Conservation (phyloP, 768 basidiomycete species). For the Mrakia blollopis region DNA sequence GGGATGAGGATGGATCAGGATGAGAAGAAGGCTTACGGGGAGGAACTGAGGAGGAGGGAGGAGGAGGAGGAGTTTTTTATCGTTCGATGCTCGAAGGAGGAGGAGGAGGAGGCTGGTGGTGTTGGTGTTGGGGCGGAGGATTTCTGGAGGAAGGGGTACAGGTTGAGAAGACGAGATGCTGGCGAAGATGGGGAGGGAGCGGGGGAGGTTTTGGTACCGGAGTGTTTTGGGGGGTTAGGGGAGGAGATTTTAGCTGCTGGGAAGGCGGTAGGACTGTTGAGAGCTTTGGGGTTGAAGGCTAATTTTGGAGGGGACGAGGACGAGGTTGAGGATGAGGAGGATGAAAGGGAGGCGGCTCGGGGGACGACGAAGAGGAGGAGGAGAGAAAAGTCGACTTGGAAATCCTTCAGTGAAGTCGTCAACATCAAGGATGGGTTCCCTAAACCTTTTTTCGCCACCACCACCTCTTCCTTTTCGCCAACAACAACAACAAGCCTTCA, state of each 20-base stretch:
- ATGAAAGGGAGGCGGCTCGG: not conserved
- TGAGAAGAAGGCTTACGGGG: not conserved
- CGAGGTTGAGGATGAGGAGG: not conserved
- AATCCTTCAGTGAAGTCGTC: not conserved
- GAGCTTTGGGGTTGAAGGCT: not conserved
- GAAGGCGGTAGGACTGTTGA: conserved; percentile 5
- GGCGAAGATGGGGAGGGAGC: not conserved
- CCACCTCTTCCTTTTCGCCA: too few relatives aligned
- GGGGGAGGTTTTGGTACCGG: not conserved
- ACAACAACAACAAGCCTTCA: not conserved
- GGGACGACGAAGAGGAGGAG: not conserved
- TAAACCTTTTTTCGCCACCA: too few relatives aligned
- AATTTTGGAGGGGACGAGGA: not conserved
- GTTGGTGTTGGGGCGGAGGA: not conserved
- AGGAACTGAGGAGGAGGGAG: not conserved
- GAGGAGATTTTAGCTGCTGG: conserved; percentile 1
- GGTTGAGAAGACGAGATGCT: not conserved
- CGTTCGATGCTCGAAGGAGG: not conserved
- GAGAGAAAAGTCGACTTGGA: not conserved
- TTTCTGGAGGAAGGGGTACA: not conserved
- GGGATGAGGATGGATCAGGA: conserved; percentile 3
- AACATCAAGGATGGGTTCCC: not conserved
- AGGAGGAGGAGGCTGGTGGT: too few relatives aligned
- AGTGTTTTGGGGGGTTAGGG: not conserved
- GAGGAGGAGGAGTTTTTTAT: not conserved